Evolutionary conservation across 495 filamentous ascomycete species (phyloP), one percentile per base, ranked within the genome.

Genomic region (Talaromyces proteolyticus): DNA sequence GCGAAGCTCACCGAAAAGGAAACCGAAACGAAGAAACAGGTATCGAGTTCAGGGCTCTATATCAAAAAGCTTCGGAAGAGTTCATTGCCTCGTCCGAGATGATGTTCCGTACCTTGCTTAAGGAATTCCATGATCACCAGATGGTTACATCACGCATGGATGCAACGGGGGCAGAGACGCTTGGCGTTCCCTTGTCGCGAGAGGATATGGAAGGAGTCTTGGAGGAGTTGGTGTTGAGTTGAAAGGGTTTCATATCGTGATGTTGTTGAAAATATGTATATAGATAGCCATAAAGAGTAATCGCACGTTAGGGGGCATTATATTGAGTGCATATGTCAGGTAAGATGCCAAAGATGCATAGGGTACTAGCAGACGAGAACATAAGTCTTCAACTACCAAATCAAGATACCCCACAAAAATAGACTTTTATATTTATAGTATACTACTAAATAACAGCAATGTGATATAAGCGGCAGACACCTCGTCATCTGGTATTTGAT

Each of bases 61-160:
- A 97, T 68, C 90, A 93, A 60, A 95, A 94, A 65, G 91, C 91
- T 16, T 85, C 90, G 19, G 92, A 95, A 67, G 90, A 96, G 62
- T 96, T 98, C 65, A 91, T 97, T 37, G 96, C 92, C 55, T 91
- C 88, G 56, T 94, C 85, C 51, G 93, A 98, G 75, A 90, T 96
- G 81, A 89, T 85, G 57, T 98, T 97, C 67, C 76, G 93, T 53
- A 92, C 89, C 23, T 53, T 98, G 65, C 63, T 98, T 58, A 97
- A 96, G 69, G 93, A 98, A 79, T 95, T 98, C 65, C 88, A 95
- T 61, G 93, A 98, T 57, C 93, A 98, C 68, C 89, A 95, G 58
- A 97, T 97, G 85, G 82, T 98, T 51, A 86, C 86, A 18, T 89
- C 84, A 47, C 80, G 85, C 52, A 91, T 90, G 68, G 92, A 97